These are phyloP conservation scores for Zizania latifolia DNA, from an alignment of 176 grass and related monocot genomes.

Conservation along the genomic window DNA sequence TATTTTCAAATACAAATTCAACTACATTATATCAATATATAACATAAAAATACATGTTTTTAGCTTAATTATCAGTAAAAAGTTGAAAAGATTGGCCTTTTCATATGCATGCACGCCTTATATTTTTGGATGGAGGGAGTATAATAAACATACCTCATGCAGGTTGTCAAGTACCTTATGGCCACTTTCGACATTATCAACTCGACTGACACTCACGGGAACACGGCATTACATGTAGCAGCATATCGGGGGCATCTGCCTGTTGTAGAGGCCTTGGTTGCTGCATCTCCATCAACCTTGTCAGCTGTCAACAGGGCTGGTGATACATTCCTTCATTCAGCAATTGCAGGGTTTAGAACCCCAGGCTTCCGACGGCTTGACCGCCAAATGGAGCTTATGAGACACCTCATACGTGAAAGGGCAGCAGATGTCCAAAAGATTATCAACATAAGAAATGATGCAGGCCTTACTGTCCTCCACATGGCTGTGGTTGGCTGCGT, in stretches of 20 bases:
- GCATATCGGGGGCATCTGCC: conserved; percentile 69
- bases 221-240: conserved; percentile 85
- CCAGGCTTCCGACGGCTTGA: conserved; percentile 81
- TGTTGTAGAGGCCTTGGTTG: conserved; percentile 54
- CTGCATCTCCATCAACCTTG: conserved; percentile 48
- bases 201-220: conserved; percentile 69
- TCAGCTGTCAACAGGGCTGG: conserved; percentile 54
- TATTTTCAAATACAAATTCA: no score
- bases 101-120: no score
- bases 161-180: conserved; percentile 69
- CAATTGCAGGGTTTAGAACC: conserved; percentile 80
- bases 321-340: conserved; percentile 85
- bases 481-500: conserved; percentile 69
- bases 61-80: no score
- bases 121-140: no score
- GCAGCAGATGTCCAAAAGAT: conserved; percentile 42
- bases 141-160: conserved; percentile 28
- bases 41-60: no score
- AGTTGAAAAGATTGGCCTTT: no score
- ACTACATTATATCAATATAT: no score
- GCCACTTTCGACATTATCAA: conserved; percentile 50
- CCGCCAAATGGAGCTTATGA: conserved; percentile 82
- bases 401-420: conserved; percentile 42
- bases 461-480: conserved; percentile 75
- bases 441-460: conserved; percentile 71